phyloP scores from a whole-genome alignment of 2,329 filamentous ascomycete species.

The Zymoseptoria pseudotritici region DNA sequence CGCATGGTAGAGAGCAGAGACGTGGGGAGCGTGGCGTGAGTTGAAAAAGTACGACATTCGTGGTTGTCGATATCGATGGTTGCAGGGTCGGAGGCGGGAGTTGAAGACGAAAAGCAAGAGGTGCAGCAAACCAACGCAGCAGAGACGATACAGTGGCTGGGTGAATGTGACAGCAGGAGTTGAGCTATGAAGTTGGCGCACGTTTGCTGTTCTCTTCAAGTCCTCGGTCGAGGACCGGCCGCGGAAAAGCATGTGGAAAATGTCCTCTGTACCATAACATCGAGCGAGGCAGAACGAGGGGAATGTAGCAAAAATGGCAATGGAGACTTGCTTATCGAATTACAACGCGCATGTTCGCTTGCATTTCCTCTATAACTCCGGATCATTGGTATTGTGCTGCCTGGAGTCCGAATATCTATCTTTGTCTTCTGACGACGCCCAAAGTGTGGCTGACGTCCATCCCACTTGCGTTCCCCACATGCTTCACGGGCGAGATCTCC shows the following conservation, averaged over 20 bases:
- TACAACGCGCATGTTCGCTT: background rate
- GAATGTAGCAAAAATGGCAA: background rate
- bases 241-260: background rate
- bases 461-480: background rate
- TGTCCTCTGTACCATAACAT: background rate
- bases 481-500: background rate
- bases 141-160: too few species aligned
- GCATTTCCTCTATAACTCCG: background rate
- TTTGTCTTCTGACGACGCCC: background rate
- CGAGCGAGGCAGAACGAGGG: background rate
- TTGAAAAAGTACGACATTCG: too few species aligned
- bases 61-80: too few species aligned
- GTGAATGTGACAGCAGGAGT: too few species aligned
- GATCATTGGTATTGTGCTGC: background rate
- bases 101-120: too few species aligned
- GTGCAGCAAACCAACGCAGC: too few species aligned
- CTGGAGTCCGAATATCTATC: background rate
- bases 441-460: background rate
- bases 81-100: too few species aligned
- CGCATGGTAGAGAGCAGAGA: slow-evolving; percentile 58
- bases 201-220: too few species aligned
- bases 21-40: too few species aligned
- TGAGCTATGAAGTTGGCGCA: too few species aligned
- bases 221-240: background rate
- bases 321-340: background rate